Base-by-base conservation (phyloP, 176 grass and related monocot species). In the Ensete ventricosum region DNA sequence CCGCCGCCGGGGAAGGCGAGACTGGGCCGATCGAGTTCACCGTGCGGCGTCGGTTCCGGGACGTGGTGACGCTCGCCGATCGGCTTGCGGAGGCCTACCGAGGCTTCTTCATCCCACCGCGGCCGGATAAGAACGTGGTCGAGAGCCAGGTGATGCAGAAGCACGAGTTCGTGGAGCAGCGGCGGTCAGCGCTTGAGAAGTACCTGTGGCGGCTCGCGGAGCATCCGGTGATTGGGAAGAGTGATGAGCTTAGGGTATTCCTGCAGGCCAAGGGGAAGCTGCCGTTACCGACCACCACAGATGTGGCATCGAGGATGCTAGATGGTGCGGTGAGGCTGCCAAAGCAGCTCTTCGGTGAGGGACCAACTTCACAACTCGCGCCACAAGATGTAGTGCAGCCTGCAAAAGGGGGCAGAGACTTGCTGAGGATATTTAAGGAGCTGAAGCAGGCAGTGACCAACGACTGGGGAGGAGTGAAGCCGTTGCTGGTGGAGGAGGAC, bases 61-160 rank as follows among this genome's bases (percentile, higher is more conserved):
- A 99, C 81, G 90, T 99, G 34, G 90, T 99, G 23, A 99, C 90
- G 9, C 95, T 99, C 17, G 84, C 95, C 13, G 88, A 99, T 81
- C 88, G 95, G 25, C 84, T 99, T n/a, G 83, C 88, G 14, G 95
- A 99, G 82, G 79, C 86, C 20, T 93, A 87, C 79, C 88, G 95
- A 2, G 95, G 90, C 5, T 60, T 89, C 51, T 99, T 94, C 75
- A 86, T 99, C 68, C 95, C 90, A 14, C 88, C 87, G 55, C 88
- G 95, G 11, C 95, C 91, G 0, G 95, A 99, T 79, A 99, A 99
- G 88, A 90, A 84, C 78, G 90, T 89, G 8, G 86, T 99, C 17
- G 95, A 99, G 82, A 88, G 88, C 76, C 95, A 91, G 88, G 95
- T 99, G 82, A 99, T 99, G 95, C 91, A 94, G 81, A 86, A 85